phyloP scores from a whole-genome alignment of 257 asterid species.

The Voacanga thouarsii region DNA sequence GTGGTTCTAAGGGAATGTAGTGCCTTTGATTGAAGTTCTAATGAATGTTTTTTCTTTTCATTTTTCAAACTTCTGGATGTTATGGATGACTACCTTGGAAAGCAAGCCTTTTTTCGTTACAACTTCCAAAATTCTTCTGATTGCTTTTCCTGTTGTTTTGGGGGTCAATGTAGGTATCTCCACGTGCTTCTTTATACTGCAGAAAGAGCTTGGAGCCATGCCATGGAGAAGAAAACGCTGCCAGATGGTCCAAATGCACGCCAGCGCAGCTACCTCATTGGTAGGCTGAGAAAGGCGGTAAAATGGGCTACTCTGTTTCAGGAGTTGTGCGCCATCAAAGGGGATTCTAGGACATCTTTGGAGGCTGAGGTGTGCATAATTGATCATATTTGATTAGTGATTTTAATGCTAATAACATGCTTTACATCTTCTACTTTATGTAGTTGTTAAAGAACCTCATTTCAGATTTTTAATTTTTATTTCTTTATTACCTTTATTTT shows the following conservation, averaged over 20 bases:
- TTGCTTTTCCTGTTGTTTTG: background rate
- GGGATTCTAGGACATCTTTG: conserved; percentile 90
- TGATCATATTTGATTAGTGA: conserved; percentile 1
- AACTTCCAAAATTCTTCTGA: background rate
- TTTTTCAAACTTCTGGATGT: background rate
- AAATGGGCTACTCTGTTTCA: conserved; percentile 86
- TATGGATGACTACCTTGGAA: background rate
- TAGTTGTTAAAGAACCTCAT: background rate
- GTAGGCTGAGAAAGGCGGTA: conserved; percentile 93
- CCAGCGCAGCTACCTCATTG: conserved; percentile 83
- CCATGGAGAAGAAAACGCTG: conserved; percentile 96
- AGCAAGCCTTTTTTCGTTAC: background rate
- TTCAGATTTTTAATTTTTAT: background rate
- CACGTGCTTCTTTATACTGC: conserved; percentile 81
- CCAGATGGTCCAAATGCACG: conserved; percentile 97
- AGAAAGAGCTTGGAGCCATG: conserved; percentile 99
- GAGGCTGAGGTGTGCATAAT: conserved; percentile 79
- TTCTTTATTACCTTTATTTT: background rate
- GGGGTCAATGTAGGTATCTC: conserved; percentile 59
- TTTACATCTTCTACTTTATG: background rate
- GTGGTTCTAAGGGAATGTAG: background rate
- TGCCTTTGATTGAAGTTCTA: conserved; percentile 7
- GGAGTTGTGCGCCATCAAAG: conserved; percentile 77
- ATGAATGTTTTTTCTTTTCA: background rate
- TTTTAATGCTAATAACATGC: background rate